A percentile compares a stretch with the other conserved stretches of the same genome.
phyloP scores from a whole-genome alignment of 2,329 filamentous ascomycete species.

The Periglandula ipomoeae region DNA sequence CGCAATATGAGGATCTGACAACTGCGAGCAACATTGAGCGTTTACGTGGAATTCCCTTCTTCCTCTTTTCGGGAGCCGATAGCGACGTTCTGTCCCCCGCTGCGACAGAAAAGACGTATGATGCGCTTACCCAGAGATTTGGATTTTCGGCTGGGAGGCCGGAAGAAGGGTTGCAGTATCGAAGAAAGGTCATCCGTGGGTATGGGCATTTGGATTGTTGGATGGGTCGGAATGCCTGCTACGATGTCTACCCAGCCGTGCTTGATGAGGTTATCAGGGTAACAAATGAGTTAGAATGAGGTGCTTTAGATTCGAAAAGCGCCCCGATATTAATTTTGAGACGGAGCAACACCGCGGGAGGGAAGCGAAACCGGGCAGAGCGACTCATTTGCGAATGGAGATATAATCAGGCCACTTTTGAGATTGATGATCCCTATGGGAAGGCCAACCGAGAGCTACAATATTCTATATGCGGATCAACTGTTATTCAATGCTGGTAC shows the following conservation, averaged over 20 bases:
- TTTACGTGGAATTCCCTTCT: conserved; percentile 43
- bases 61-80: conserved; percentile 46
- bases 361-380: too few relatives aligned
- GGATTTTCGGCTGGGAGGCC: conserved; percentile 23
- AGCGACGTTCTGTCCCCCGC: conserved; percentile 47
- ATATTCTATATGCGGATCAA: too few relatives aligned
- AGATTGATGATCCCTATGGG: too few relatives aligned
- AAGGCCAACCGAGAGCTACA: too few relatives aligned
- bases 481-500: too few relatives aligned
- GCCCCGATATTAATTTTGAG: too few relatives aligned
- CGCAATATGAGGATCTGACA: conserved; percentile 36
- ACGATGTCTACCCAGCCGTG: conserved; percentile 50
- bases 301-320: too few relatives aligned
- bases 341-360: too few relatives aligned
- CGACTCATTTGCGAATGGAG: too few relatives aligned
- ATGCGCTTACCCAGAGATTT: conserved; percentile 42
- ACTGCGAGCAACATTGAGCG: conserved; percentile 39
- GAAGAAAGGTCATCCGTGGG: conserved; percentile 41
- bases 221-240: conserved; percentile 51
- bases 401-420: too few relatives aligned
- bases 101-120: conserved; percentile 44
- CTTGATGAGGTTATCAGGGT: conserved; percentile 46
- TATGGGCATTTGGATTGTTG: conserved; percentile 55
- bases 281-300: not conserved
- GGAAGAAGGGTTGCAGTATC: conserved; percentile 33